These are phyloP conservation scores for Hypomontagnella submonticulosa DNA, from an alignment of 495 filamentous ascomycete genomes.

Conservation along the genomic window DNA sequence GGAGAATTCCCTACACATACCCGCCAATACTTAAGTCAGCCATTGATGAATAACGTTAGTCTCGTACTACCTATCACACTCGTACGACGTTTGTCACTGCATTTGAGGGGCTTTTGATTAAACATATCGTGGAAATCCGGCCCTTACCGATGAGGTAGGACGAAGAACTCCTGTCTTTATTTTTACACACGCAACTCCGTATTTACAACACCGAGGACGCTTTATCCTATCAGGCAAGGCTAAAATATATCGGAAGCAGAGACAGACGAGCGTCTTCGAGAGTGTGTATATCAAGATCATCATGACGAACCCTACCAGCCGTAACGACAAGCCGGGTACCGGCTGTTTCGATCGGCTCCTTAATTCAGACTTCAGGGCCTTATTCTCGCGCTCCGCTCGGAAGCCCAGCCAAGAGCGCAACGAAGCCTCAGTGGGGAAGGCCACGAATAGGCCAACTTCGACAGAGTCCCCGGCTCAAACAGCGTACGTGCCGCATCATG, in stretches of 20 bases:
- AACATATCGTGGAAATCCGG: too few relatives aligned
- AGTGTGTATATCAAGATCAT: background rate
- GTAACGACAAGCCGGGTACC: background rate
- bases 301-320: background rate
- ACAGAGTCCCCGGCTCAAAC: background rate
- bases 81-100: too few relatives aligned
- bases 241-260: too few relatives aligned
- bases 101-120: too few relatives aligned
- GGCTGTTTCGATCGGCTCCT: background rate
- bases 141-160: too few relatives aligned
- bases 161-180: too few relatives aligned
- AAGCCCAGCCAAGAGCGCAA: background rate
- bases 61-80: too few relatives aligned
- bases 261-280: background rate
- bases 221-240: background rate
- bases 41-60: too few relatives aligned
- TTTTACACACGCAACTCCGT: too few relatives aligned
- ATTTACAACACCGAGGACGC: too few relatives aligned
- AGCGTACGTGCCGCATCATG: slow-evolving; percentile 53
- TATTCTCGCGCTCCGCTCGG: background rate
- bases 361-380: background rate
- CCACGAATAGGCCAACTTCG: background rate
- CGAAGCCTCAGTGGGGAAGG: background rate
- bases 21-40: too few relatives aligned
- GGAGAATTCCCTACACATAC: too few relatives aligned